Percentiles rank a stretch among this genome's conserved stretches.
Conservation (phyloP, 1,139 yeast species). For the Debaryomyces coudertii region DNA sequence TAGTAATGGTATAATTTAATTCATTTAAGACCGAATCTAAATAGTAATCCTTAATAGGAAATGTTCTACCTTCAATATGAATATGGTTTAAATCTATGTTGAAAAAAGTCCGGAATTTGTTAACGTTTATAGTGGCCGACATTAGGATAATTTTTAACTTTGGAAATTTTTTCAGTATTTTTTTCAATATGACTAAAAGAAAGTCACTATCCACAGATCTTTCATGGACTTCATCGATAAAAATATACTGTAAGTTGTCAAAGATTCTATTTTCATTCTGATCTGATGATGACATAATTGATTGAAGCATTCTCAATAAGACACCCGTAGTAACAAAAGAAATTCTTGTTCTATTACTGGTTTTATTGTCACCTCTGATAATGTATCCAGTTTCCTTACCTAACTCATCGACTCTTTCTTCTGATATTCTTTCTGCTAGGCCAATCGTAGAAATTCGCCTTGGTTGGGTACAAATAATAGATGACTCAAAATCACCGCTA, state of each 20-base stretch:
- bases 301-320: slow-evolving; percentile 79
- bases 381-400: slow-evolving; percentile 88
- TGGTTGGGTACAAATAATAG: slow-evolving; percentile 90
- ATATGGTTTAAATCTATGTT: slow-evolving; percentile 50
- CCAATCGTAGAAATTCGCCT: slow-evolving; percentile 95
- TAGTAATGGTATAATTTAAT: slow-evolving; percentile 55
- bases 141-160: slow-evolving; percentile 74
- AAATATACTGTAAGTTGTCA: slow-evolving; percentile 64
- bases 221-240: slow-evolving; percentile 96
- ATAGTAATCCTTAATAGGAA: slow-evolving; percentile 79
- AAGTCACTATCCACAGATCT: slow-evolving; percentile 91
- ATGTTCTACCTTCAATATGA: slow-evolving; percentile 92
- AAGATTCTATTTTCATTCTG: slow-evolving; percentile 38
- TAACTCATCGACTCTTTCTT: slow-evolving; percentile 67
- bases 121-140: slow-evolving; percentile 91
- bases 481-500: slow-evolving; percentile 51
- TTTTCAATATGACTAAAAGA: slow-evolving; percentile 73
- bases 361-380: slow-evolving; percentile 86
- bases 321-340: slow-evolving; percentile 94
- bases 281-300: slow-evolving; percentile 25
- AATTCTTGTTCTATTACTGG: slow-evolving; percentile 63
- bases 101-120: slow-evolving; percentile 70
- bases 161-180: slow-evolving; percentile 48
- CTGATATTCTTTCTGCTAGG: slow-evolving; percentile 88
- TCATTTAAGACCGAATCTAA: slow-evolving; percentile 64